A percentile compares a stretch with the other conserved stretches of the same genome.
These are phyloP conservation scores for Cytospora schulzeri DNA, from an alignment of 2,329 filamentous ascomycete species.

Conservation along the genomic window DNA sequence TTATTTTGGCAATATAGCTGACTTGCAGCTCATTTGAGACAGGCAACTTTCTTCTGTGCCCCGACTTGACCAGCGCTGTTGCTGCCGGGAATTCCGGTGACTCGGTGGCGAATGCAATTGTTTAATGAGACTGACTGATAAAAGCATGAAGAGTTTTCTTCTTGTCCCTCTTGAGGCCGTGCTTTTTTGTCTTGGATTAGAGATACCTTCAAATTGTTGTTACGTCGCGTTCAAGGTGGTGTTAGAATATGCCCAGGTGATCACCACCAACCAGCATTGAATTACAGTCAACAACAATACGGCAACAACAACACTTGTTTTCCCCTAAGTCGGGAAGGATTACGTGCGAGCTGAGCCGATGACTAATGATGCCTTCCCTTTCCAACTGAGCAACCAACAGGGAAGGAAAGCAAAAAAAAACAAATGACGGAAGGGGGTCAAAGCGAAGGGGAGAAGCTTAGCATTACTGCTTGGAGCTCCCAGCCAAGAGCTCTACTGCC, in stretches of 20 bases:
- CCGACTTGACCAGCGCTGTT: background rate
- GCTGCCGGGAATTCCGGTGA: constrained; percentile 18
- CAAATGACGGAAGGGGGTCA: constrained; percentile 8
- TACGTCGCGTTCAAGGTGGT: background rate
- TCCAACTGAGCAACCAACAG: background rate
- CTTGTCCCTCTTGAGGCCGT: constrained; percentile 5
- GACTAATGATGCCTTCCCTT: background rate
- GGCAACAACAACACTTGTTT: too few relatives aligned
- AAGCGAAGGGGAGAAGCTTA: constrained; percentile 10
- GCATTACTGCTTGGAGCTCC: constrained; percentile 6
- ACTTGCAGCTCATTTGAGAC: constrained; percentile 24
- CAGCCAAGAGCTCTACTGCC: background rate
- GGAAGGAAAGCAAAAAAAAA: background rate
- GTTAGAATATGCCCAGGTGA: too few relatives aligned
- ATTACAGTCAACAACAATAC: background rate
- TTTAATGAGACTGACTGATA: constrained; percentile 24
- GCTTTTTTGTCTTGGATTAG: constrained; percentile 9
- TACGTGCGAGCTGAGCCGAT: background rate
- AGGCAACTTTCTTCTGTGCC: constrained; percentile 20
- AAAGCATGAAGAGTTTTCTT: constrained; percentile 5
- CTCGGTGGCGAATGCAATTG: constrained; percentile 23
- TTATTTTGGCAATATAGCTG: background rate
- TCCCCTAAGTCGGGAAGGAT: background rate
- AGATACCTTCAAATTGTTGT: too few relatives aligned
- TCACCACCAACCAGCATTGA: too few relatives aligned